These are phyloP conservation scores for Penicillium herquei DNA, from an alignment of 495 filamentous ascomycete species.

Conservation along the genomic window DNA sequence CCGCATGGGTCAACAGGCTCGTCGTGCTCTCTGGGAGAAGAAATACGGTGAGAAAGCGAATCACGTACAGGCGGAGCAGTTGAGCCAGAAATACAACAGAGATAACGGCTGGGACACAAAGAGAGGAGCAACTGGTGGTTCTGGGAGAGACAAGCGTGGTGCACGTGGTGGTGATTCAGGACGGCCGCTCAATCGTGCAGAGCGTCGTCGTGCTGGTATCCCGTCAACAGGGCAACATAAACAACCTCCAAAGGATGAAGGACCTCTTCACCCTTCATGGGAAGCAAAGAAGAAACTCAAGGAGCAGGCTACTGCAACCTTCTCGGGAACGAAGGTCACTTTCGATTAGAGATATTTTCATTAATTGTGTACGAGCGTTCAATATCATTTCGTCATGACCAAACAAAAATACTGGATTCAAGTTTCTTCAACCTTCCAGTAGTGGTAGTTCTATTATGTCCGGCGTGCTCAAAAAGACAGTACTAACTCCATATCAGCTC, in stretches of 20 bases:
- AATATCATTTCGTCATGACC: neutral
- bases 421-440: no score
- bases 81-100: slow-evolving; percentile 28
- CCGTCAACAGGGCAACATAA: slow-evolving; percentile 13
- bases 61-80: slow-evolving; percentile 54
- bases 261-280: slow-evolving; percentile 89
- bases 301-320: slow-evolving; percentile 60
- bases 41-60: slow-evolving; percentile 79
- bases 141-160: slow-evolving; percentile 17
- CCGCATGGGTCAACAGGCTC: slow-evolving; percentile 81
- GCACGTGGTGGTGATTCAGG: slow-evolving; percentile 6
- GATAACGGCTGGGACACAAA: slow-evolving; percentile 51
- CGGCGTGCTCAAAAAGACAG: no score
- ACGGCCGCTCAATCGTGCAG: slow-evolving; percentile 7
- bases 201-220: slow-evolving; percentile 7
- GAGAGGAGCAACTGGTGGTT: slow-evolving; percentile 37
- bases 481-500: no score
- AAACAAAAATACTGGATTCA: no score
- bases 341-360: slow-evolving; percentile 63
- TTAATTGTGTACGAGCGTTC: slow-evolving; percentile 2
- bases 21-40: slow-evolving; percentile 86
- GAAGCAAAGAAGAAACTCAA: slow-evolving; percentile 85
- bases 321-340: slow-evolving; percentile 83
- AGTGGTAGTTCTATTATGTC: no score
- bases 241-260: slow-evolving; percentile 51